These are phyloP conservation scores for Penicillium manginii DNA, from an alignment of 495 filamentous ascomycete species.

Conservation along the genomic window DNA sequence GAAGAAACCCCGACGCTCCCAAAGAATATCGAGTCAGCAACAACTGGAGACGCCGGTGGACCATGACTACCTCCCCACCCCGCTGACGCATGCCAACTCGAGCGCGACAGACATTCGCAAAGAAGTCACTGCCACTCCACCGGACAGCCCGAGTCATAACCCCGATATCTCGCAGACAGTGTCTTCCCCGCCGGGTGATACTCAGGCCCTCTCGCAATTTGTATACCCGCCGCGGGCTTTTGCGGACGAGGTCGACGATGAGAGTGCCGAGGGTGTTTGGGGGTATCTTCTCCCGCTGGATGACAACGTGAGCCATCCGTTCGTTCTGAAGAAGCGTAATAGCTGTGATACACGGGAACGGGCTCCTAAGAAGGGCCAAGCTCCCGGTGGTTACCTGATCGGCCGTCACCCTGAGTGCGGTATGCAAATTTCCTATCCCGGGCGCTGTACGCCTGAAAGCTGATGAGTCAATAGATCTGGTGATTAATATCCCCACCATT, in stretches of 20 bases:
- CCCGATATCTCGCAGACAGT: conserved; percentile 66
- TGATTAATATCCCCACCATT: conserved; percentile 79
- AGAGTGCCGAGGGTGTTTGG: conserved; percentile 86
- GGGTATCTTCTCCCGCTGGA: conserved; percentile 89
- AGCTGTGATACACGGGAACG: conserved; percentile 60
- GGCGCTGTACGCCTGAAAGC: neutral
- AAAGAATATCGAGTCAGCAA: conserved; percentile 57
- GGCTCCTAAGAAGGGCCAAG: conserved; percentile 48
- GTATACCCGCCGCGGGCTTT: conserved; percentile 72
- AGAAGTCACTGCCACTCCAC: conserved; percentile 73
- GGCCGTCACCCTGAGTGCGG: conserved; percentile 94
- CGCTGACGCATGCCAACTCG: conserved; percentile 70
- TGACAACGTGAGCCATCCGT: conserved; percentile 63
- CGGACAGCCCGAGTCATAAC: conserved; percentile 62
- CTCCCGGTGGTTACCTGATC: conserved; percentile 86
- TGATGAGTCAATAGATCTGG: conserved; percentile 61
- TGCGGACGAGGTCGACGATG: conserved; percentile 81
- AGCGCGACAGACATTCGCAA: conserved; percentile 67
- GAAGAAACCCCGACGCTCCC: conserved; percentile 57
- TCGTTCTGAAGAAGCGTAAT: conserved; percentile 72
- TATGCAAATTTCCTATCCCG: conserved; percentile 46
- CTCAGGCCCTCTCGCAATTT: conserved; percentile 76
- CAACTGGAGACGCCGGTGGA: conserved; percentile 62
- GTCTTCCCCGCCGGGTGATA: conserved; percentile 68
- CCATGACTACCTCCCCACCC: conserved; percentile 77